Evolutionary conservation across 306 rosid genomes (phyloP).

Genomic region (Trifolium fragiferum): DNA sequence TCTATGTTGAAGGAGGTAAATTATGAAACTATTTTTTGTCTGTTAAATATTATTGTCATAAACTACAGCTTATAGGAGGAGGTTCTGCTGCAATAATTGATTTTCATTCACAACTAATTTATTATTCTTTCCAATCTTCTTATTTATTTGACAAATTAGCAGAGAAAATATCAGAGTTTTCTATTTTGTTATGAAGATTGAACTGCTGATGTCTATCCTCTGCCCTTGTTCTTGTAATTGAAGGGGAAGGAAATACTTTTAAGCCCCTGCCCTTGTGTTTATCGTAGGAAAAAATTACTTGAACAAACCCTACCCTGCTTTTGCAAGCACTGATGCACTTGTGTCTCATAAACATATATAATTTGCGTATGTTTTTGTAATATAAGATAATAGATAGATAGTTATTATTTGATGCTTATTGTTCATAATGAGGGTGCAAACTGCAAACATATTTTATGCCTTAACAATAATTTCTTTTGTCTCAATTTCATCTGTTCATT

Average conservation of each 20-base stretch:
- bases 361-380: not conserved
- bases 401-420: not conserved
- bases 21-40: slow-evolving; percentile 32
- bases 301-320: slow-evolving; percentile 1
- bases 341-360: not conserved
- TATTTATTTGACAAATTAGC: slow-evolving; percentile 18
- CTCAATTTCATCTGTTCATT: not conserved
- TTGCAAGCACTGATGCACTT: not conserved
- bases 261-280: not conserved
- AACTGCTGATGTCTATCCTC: slow-evolving; percentile 24
- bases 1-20: slow-evolving; percentile 94
- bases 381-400: not conserved
- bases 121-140: not conserved
- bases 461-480: not conserved
- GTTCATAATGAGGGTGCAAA: slow-evolving; percentile 2
- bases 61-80: not conserved
- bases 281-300: not conserved
- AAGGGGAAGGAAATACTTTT: not conserved
- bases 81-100: not conserved
- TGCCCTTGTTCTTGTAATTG: slow-evolving; percentile 21
- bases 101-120: slow-evolving; percentile 1
- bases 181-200: slow-evolving; percentile 25
- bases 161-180: slow-evolving; percentile 21
- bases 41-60: slow-evolving; percentile 12
- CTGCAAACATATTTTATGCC: not conserved